A percentile compares a stretch with the other conserved stretches of the same genome.
Evolutionary conservation across 2,329 filamentous ascomycete genomes (phyloP).

Genomic region (Fonsecaea pugnacius): DNA sequence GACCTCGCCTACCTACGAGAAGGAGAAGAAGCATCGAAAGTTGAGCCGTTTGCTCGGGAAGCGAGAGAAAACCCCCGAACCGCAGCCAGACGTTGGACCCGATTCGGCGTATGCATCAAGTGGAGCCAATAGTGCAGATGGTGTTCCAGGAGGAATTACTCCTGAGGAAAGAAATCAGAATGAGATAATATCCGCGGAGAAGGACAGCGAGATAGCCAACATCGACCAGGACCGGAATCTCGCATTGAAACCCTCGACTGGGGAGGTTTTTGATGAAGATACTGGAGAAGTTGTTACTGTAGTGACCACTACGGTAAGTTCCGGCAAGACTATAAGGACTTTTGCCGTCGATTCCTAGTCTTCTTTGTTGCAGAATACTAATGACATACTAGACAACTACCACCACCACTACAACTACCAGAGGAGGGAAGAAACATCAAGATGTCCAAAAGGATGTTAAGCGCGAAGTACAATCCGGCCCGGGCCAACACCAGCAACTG

Average conservation of each 20-base stretch:
- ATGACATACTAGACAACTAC: constrained; percentile 29
- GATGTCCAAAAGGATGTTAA: constrained; percentile 33
- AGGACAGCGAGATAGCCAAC: constrained; percentile 35
- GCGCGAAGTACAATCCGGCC: constrained; percentile 22
- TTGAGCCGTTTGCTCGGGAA: constrained; percentile 63
- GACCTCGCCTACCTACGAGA: constrained; percentile 45
- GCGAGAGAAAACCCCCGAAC: constrained; percentile 24
- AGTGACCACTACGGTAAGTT: constrained; percentile 34
- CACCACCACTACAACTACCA: constrained; percentile 36
- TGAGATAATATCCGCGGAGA: constrained; percentile 36
- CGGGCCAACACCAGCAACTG: constrained; percentile 20
- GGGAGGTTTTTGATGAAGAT: constrained; percentile 37
- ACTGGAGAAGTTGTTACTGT: constrained; percentile 37
- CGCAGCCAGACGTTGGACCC: constrained; percentile 17
- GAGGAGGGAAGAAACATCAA: constrained; percentile 31
- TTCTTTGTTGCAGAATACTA: background rate
- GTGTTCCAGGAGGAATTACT: constrained; percentile 15
- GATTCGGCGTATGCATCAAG: constrained; percentile 37
- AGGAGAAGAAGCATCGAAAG: constrained; percentile 63
- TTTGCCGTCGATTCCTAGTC: background rate
- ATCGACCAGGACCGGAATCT: constrained; percentile 35
- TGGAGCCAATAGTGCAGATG: constrained; percentile 29
- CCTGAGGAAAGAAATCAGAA: constrained; percentile 15
- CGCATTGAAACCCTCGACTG: constrained; percentile 34
- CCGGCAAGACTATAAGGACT: background rate